Evolutionary conservation across 2,329 filamentous ascomycete species (phyloP), one percentile per base, ranked within the genome.

Genomic region (Boeremia exigua): DNA sequence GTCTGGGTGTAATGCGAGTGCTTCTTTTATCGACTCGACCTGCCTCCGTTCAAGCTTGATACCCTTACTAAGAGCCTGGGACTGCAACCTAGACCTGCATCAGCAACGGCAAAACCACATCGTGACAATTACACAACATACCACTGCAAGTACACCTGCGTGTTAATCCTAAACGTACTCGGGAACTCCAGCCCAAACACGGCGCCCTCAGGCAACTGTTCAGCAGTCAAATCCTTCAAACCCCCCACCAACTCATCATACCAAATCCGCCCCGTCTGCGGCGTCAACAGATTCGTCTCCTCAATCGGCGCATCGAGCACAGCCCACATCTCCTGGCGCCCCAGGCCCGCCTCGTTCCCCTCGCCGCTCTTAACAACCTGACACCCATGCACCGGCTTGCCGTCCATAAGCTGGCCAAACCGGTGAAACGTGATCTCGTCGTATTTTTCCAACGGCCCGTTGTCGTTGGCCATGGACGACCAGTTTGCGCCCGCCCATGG

Each of bases 401-500:
- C 63, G 12, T 73, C 65, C 14, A 68, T 63, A 17, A 74, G 58
- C 49, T 65, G 51, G 3, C 52, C 59, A 30, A 74, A 74, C 4
- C 61, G 65, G 10, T 61, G 46, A 52, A 73, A 75, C 0, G 72
- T 74, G 7, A 72, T 54, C 11, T 60, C 56, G 40, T 75, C 72
- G 58, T 69, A 71, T 12, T 68, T 61, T 30, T 75, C 71, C 0
- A 74, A 50, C 0, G 54, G 63, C 0, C 72, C 72, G 36, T 72
- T 73, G 56, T 75, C 73, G 27, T 68, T 58, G n/a, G 72, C 70
- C 58, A 74, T 67, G 1, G 89, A 91, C 56, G 89, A 74, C 72
- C 88, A 88, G 70, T 95, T 94, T 59, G 91, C 92, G 12, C 92
- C 92, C 3, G 92, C 92, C 89, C 91, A 96, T 0, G 91, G 92